Percentiles rank a stretch among this genome's conserved stretches.
phyloP scores from a whole-genome alignment of 805 yeast species.

The Lipomyces orientalis region DNA sequence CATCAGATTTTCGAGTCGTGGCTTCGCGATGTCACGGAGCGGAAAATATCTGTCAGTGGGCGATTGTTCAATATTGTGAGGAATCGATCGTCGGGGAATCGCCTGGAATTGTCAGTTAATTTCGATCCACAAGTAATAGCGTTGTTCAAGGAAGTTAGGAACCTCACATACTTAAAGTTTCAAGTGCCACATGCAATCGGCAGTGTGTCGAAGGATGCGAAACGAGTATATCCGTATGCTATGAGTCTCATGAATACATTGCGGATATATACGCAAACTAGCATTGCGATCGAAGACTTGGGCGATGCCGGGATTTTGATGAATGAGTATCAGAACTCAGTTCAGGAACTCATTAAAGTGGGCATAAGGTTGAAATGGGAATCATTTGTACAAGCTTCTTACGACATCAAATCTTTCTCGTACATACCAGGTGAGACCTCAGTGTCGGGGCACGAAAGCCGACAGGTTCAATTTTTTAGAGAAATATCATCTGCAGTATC shows the following conservation, averaged over 20 bases:
- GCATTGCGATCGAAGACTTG: constrained; percentile 46
- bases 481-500: constrained; percentile 46
- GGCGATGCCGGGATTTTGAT: constrained; percentile 54
- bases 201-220: constrained; percentile 56
- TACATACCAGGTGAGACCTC: not conserved
- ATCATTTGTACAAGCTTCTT: constrained; percentile 52
- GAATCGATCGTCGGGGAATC: constrained; percentile 37
- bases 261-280: constrained; percentile 48
- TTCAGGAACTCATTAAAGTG: constrained; percentile 47
- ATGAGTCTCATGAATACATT: constrained; percentile 59
- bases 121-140: constrained; percentile 54
- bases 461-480: constrained; percentile 39
- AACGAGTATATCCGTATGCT: constrained; percentile 63
- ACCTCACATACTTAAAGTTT: constrained; percentile 56
- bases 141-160: constrained; percentile 60
- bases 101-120: constrained; percentile 52
- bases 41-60: constrained; percentile 43
- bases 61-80: constrained; percentile 51
- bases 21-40: constrained; percentile 48
- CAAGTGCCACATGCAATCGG: constrained; percentile 61
- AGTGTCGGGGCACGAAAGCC: constrained; percentile 20
- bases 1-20: constrained; percentile 54
- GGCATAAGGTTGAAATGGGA: constrained; percentile 60
- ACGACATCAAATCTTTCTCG: constrained; percentile 50
- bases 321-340: constrained; percentile 44